Evolutionary conservation across 2,329 filamentous ascomycete genomes (phyloP), one percentile per base, ranked within the genome.

Genomic region (Sarocladiaceae sp.): DNA sequence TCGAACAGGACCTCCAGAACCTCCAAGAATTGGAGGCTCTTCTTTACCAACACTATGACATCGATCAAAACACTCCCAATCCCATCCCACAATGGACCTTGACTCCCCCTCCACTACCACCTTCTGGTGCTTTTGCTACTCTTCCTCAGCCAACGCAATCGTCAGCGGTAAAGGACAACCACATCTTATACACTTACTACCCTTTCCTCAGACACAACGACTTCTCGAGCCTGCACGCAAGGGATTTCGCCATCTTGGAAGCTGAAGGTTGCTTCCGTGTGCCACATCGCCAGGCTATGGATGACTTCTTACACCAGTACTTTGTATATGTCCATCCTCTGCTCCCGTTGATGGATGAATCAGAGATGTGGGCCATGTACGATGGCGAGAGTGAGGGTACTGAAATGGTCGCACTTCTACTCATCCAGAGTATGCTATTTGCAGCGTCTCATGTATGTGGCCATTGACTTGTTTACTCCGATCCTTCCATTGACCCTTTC

Each of bases 241-340:
- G 40, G 17, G 40, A 44, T n/a, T 44, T 44, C 28, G 13, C 40
- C 20, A 22, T 44, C 23, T 22, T 44, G 22, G 40, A 44, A 7
- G 40, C 4, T n/a, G 40, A 77, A 54, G 70, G 71, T 4, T 76
- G 73, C 55, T 63, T 78, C 1, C 66, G 67, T 17, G 60, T 78
- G 8, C 75, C 75, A 0, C 68, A 66, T 0, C 64, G 66, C 22
- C 54, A 61, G 1, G 63, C 72, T 1, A 60, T 76, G 0, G 71
- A 76, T 48, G 72, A 75, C 48, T 76, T 79, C 53, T 65, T 78
- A 5, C 67, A 71, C 55, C 69, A 74, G 44, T 75, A 73, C 55
- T 75, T 75, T 52, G 58, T 74, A 7, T 71, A 74, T 51, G 68
- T 75, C 17, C 72, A 75, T 52, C 71, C 72, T 1, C 57, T 72